phyloP scores from a whole-genome alignment of 2,329 filamentous ascomycete species.

The Fusarium tjaetaba region DNA sequence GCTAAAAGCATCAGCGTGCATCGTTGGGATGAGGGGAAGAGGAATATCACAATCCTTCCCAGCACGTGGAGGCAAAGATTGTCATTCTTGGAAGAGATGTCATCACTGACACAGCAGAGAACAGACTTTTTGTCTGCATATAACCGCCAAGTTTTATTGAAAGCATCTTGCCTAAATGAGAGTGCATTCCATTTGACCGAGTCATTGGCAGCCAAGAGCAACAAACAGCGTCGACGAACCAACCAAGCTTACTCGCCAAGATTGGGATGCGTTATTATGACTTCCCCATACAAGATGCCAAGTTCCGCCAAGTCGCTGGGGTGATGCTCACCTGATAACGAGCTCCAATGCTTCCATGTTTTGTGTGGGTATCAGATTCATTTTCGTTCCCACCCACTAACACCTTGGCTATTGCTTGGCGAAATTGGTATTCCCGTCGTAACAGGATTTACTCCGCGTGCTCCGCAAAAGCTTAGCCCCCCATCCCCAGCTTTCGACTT shows the following conservation, averaged over 20 bases:
- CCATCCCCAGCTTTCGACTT: conserved; percentile 9
- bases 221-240: background rate
- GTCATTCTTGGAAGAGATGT: background rate
- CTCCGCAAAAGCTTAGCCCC: conserved; percentile 14
- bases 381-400: conserved; percentile 10
- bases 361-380: conserved; percentile 5
- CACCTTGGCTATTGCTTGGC: conserved; percentile 23
- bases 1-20: background rate
- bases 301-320: conserved; percentile 18
- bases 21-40: conserved; percentile 2
- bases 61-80: conserved; percentile 14
- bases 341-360: background rate
- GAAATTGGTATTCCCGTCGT: conserved; percentile 3
- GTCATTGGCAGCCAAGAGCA: conserved; percentile 2
- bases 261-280: conserved; percentile 26
- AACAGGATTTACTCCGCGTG: conserved; percentile 17
- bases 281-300: conserved; percentile 15
- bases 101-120: conserved; percentile 5
- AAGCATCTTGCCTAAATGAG: conserved; percentile 1
- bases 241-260: conserved; percentile 24
- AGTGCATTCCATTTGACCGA: conserved; percentile 18
- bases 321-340: conserved; percentile 16
- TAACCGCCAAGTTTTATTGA: background rate
- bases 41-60: background rate
- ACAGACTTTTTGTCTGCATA: background rate